Evolutionary conservation across 306 rosid genomes (phyloP).

Genomic region (Cicer arietinum): DNA sequence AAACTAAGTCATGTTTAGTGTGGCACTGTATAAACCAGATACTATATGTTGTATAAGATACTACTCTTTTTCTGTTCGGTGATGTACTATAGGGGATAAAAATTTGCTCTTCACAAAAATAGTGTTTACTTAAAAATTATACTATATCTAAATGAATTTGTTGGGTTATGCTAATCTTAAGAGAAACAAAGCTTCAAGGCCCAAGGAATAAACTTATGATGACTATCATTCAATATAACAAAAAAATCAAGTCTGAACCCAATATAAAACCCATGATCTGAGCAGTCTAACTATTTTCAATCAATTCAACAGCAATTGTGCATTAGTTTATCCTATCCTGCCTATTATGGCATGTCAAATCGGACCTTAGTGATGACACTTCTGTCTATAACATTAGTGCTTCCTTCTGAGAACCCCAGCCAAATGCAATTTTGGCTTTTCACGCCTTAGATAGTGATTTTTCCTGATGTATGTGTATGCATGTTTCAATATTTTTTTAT

Average conservation of each 20-base stretch:
- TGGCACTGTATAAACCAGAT: background rate
- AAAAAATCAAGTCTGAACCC: background rate
- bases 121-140: slow-evolving; percentile 8
- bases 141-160: background rate
- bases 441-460: slow-evolving; percentile 9
- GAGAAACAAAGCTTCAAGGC: slow-evolving; percentile 2
- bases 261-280: slow-evolving; percentile 27
- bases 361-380: background rate
- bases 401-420: slow-evolving; percentile 32
- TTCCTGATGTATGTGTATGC: background rate
- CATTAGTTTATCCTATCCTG: background rate
- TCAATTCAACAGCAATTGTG: background rate
- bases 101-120: background rate
- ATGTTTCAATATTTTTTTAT: background rate
- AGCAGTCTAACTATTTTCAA: slow-evolving; percentile 4
- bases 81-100: background rate
- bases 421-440: slow-evolving; percentile 17
- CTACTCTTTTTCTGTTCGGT: slow-evolving; percentile 7
- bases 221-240: slow-evolving; percentile 7
- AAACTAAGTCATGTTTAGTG: slow-evolving; percentile 4
- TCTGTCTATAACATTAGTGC: slow-evolving; percentile 31
- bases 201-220: background rate
- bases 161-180: background rate
- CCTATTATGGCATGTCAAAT: background rate
- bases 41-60: background rate